Base-by-base conservation (phyloP, 306 rosid species). In the Geum urbanum region DNA sequence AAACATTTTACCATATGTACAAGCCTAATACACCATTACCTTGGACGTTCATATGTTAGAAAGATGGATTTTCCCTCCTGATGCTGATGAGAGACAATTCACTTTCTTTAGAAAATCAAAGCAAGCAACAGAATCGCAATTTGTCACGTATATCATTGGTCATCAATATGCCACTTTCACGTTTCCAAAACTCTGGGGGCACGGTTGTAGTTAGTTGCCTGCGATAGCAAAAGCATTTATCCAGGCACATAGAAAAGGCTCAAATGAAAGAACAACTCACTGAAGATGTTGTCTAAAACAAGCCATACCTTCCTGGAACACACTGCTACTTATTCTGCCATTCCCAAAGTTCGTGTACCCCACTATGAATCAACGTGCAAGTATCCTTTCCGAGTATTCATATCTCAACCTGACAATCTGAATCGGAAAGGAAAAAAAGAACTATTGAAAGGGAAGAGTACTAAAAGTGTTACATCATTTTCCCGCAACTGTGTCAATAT, bases 391-490 rank as follows among this genome's bases (percentile, higher is more conserved):
- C 8, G 39, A 68, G 44, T 68, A 65, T 71, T 71, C 78, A 80
- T 82, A 85, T 50, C n/a, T 22, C 74, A 82, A 48, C 63, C 77
- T 64, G 16, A 78, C 39, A 71, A 85, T 71, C 84, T 82, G 86
- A 61, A 32, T 9, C 32, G 22, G 5, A 51, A 39, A 12, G 3
- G 13, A 2, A 12, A 47, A 69, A 66, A 19, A 15, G 16, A 66
- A 66, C 5, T 15, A 66, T 66, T 27, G 14, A 13, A 48, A 43
- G 5, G 44, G 7, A 5, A 60, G 16, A 60, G 40, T 3, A 8
- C 41, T n/a, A 41, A 60, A 39, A 39, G 27, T 39, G 35, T 2
- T 8, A 15, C 47, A 18, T 62, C 27, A 35, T n/a, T n/a, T n/a
- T n/a, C n/a, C n/a, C n/a, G n/a, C n/a, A n/a, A n/a, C 63, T 10